Evolutionary conservation across 495 filamentous ascomycete genomes (phyloP), one percentile per base, ranked within the genome.

Genomic region (Penicillium bovifimosum): DNA sequence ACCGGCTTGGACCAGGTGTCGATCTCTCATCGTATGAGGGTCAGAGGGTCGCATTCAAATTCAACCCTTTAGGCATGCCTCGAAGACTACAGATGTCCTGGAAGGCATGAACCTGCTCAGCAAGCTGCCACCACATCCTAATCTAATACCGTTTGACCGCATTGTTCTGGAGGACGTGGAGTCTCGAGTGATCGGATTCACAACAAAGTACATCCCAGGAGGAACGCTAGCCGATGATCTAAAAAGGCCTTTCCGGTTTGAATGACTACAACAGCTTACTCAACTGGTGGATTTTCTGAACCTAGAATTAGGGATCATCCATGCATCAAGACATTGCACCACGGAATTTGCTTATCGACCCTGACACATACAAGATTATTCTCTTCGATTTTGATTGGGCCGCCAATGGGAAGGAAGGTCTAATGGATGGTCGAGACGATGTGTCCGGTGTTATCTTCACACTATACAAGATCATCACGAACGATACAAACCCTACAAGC

Each of bases 311-410:
- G 70, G 73, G 17, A 64, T 76, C 34, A 60, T 40, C 53, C 59
- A n/a, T 62, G 34, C 68, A 74, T 62, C 63, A 71, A 61, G 67
- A 74, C 41, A 67, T 74, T 52, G 59, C 65, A 27, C 43, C 64
- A 5, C 62, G 62, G 16, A 76, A 76, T 46, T 58, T 74, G 10
- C 59, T 76, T 28, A 47, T 73, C 38, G 53, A 61, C 47, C 41
- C 53, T 45, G 53, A 58, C 2, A 72, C 68, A 31, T 41, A 71
- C 14, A 54, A 60, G 4, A 53, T 75, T 18, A 14, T 67, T 58
- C 56, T 74, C 28, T 71, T 72, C 46, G 69, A 76, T 56, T 76
- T 76, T 45, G 54, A 68, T 58, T 60, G 36, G 10, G 63, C 65
- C 14, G 58, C 61, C 42, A 32, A 41, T 16, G 64, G 56, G 41